Base-by-base conservation (phyloP, 2,329 filamentous ascomycete genomes). In the Zasmidium cellare region DNA sequence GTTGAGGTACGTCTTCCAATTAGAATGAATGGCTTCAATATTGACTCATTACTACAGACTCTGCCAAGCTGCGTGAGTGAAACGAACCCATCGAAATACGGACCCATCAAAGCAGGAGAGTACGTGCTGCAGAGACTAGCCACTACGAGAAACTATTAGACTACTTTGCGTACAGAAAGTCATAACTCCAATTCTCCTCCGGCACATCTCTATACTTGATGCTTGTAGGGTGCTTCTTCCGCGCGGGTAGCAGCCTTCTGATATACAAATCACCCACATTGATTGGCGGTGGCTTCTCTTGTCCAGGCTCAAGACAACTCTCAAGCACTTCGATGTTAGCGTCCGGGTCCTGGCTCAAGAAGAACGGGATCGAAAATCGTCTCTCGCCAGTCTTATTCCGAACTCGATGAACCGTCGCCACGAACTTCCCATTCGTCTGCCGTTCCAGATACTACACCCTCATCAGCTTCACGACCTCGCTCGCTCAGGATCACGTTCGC, bases 301-400 rank as follows among this genome's bases (percentile, higher is more conserved):
- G 53, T 0, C 69, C 73, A 23, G 61, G 58, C 46, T 59, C 62
- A 24, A 71, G 56, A 57, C 72, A 69, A 57, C 62, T 56, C 58
- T 66, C 58, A 60, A 75, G 45, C 18, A 73, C 71, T 51, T 66
- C 61, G 1, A 75, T 64, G 53, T 56, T 66, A 7, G 69, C 72
- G 59, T 71, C 71, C 48, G 72, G 71, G 61, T 74, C 69, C 24
- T 70, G 72, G 31, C 69, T 73, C 24, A 78, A 80, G 70, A 81
- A 81, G 55, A 82, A 80, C 7, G 79, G 79, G 25, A 80, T 77
- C 6, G 69, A 73, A 38, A 77, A 70, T 44, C 78, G 69, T 46
- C 73, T 76, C 7, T 66, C 67, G 3, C 66, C 63, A 0, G 74
- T 75, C 2, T 70, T 64, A 62, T 81, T 79, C 1, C 80, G 70